A percentile compares a stretch with the other conserved stretches of the same genome.
These are phyloP conservation scores for Avena sativa DNA, from an alignment of 176 grass and related monocot species.

Conservation along the genomic window DNA sequence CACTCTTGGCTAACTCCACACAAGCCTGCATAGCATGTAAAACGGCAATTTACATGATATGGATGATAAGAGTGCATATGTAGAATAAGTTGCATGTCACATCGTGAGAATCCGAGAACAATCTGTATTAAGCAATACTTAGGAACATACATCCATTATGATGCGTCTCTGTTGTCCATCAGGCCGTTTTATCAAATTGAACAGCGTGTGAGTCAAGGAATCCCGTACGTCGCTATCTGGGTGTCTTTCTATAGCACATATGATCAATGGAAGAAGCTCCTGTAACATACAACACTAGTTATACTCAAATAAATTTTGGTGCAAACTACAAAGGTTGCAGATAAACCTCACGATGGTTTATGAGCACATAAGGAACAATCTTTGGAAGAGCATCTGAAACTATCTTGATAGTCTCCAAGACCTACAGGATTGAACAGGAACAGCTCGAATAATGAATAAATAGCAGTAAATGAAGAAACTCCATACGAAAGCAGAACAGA, in stretches of 20 bases:
- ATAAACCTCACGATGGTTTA: constrained; percentile 99
- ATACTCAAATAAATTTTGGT: constrained; percentile 41
- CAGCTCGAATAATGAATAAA: constrained; percentile 10
- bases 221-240: constrained; percentile 81
- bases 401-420: constrained; percentile 93
- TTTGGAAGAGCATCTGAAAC: constrained; percentile 98
- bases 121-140: constrained; percentile 25
- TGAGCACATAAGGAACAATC: constrained; percentile 97
- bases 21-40: constrained; percentile 71
- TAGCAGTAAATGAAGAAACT: constrained; percentile 15
- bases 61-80: constrained; percentile 4
- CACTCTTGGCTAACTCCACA: constrained; percentile 83
- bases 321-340: constrained; percentile 48
- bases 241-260: constrained; percentile 98
- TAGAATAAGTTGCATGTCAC: constrained; percentile 21
- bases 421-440: constrained; percentile 57
- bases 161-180: constrained; percentile 89
- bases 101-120: constrained; percentile 10
- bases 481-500: constrained; percentile 30
- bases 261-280: constrained; percentile 99
- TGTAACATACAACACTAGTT: constrained; percentile 53
- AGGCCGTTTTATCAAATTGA: constrained; percentile 97
- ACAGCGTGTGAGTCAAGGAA: constrained; percentile 94
- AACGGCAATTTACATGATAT: constrained; percentile 33
- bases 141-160: constrained; percentile 89